Base-by-base conservation (phyloP, 2,329 filamentous ascomycete species). In the Pleurostoma richardsiae region DNA sequence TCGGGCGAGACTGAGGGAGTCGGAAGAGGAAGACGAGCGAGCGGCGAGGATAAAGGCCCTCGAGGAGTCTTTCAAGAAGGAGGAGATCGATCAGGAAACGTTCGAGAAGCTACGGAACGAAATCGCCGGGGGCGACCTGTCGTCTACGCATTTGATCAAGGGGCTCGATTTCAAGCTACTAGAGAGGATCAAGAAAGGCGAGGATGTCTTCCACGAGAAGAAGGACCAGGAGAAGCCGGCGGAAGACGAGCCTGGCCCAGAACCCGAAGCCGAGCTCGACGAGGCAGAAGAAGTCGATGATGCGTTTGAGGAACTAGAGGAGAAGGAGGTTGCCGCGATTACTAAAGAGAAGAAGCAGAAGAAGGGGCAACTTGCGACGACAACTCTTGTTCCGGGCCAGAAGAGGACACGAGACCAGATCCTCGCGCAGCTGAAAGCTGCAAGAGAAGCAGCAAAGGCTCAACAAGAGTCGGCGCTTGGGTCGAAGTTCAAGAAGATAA, bases 71-170 rank as follows among this genome's bases (percentile, higher is more conserved):
- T 76, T 90, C 54, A 94, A 94, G 66, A 74, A 90, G 40, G 88
- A 88, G 42, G 83, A 95, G 66, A 90, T 97, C 53, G 88, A 95
- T 55, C 78, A 82, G 55, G 79, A 77, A 42, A 90, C 84, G 0
- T 96, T 95, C 62, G 84, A 92, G 57, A 82, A 78, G 56, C 65
- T 92, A 39, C 75, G 86, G 31, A 79, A 80, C 52, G 80, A 95
- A 56, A 89, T 96, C 46, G 80, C 89, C 1, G 91, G 90, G 4
- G 92, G 91, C 6, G 87, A 95, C 62, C 68, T 91, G 27, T 73
- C 73, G 10, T 89, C 83, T 56, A 95, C 90, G 10, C 90, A 96
- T 73, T 68, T 96, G 54, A 85, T 97, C 42, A 97, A 96, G 62
- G 94, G 94, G 0, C 68, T 99, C 43, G 94, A 99, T 66, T 87